These are phyloP conservation scores for Vitis hybrid DNA, from an alignment of 177 flowering plant genomes.

Conservation along the genomic window DNA sequence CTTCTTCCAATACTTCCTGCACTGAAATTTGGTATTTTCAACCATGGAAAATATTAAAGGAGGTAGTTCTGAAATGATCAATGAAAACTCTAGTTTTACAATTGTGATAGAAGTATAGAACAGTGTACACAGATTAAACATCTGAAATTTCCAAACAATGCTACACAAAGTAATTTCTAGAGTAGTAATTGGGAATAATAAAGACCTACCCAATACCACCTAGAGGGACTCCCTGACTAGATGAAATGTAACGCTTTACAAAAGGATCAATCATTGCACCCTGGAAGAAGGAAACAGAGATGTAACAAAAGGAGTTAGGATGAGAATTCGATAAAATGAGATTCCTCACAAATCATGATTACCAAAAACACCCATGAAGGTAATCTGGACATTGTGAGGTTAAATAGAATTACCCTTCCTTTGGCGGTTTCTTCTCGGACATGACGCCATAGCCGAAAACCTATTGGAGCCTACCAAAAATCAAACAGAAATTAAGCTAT, in stretches of 20 bases:
- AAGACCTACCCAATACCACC: conserved; percentile 92
- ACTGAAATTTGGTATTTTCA: conserved; percentile 36
- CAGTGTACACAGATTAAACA: too few relatives aligned
- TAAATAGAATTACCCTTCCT: conserved; percentile 50
- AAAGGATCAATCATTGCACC: conserved; percentile 59
- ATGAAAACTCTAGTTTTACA: neutral
- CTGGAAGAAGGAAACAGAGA: conserved; percentile 31
- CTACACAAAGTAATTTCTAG: neutral
- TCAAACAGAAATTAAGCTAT: conserved; percentile 5
- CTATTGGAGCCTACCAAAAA: conserved; percentile 69
- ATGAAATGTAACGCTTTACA: conserved; percentile 36
- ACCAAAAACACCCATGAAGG: neutral
- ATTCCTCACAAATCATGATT: neutral
- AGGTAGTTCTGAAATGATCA: neutral
- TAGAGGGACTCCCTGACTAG: conserved; percentile 76
- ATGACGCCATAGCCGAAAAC: conserved; percentile 59
- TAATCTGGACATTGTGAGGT: neutral
- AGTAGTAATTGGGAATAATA: neutral
- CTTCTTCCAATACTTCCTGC: conserved; percentile 97
- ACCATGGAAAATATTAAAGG: conserved; percentile 5
- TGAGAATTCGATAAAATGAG: neutral
- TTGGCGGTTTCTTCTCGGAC: conserved; percentile 50
- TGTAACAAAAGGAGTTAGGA: neutral
- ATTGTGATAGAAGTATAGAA: neutral
- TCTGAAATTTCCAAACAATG: too few relatives aligned